phyloP scores from a whole-genome alignment of 2,329 filamentous ascomycete genomes.

The Thielaviopsis ethacetica region DNA sequence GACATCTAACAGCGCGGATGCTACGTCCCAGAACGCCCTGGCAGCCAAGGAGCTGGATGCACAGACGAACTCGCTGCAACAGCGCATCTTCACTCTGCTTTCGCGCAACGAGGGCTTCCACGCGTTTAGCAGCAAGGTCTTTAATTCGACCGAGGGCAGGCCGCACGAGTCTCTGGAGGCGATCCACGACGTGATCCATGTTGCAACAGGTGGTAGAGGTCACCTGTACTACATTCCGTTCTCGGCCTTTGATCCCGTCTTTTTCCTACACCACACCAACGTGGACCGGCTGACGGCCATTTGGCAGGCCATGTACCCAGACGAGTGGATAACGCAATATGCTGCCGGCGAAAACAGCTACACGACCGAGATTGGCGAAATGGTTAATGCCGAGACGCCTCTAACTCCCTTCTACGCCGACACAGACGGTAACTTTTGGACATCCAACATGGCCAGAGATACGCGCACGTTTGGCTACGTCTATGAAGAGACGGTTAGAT shows the following conservation, averaged over 20 bases:
- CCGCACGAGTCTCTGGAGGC: conserved; percentile 49
- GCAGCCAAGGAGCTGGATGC: conserved; percentile 36
- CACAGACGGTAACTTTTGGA: conserved; percentile 47
- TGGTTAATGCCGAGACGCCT: conserved; percentile 37
- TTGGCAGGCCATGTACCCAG: conserved; percentile 59
- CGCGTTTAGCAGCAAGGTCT: conserved; percentile 53
- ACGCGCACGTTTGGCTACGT: conserved; percentile 53
- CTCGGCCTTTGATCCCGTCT: conserved; percentile 64
- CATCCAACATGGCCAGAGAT: conserved; percentile 42
- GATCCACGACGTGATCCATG: conserved; percentile 47
- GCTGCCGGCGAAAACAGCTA: conserved; percentile 41
- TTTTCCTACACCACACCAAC: conserved; percentile 63
- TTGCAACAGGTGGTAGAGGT: conserved; percentile 40
- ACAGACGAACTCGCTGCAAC: conserved; percentile 37
- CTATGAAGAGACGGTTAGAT: conserved; percentile 43
- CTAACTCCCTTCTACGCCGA: conserved; percentile 52
- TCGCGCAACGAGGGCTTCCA: conserved; percentile 52
- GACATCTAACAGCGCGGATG: conserved; percentile 16
- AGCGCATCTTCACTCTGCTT: conserved; percentile 51
- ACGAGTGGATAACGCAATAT: conserved; percentile 46
- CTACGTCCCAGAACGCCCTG: conserved; percentile 39
- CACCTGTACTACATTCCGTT: conserved; percentile 57
- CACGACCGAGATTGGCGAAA: conserved; percentile 36
- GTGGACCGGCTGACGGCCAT: conserved; percentile 61
- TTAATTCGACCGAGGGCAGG: conserved; percentile 30